Evolutionary conservation across 2,329 filamentous ascomycete genomes (phyloP).

Genomic region (Aspergillus novoparasiticus): DNA sequence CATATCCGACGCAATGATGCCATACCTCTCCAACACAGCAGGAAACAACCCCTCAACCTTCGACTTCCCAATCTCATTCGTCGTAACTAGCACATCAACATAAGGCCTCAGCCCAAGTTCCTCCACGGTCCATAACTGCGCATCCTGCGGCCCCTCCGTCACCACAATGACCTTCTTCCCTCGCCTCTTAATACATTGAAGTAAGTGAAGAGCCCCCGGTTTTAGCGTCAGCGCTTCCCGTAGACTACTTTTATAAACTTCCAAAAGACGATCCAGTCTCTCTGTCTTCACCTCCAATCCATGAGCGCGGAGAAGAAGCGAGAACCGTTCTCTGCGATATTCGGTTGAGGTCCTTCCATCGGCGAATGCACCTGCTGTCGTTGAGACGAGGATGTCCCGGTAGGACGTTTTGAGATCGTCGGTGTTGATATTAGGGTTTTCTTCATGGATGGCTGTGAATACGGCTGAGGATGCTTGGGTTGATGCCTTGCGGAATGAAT

Average conservation of each 20-base stretch:
- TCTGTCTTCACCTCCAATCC: not conserved
- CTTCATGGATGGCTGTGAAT: constrained; percentile 33
- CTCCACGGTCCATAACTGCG: constrained; percentile 48
- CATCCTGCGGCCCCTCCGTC: constrained; percentile 53
- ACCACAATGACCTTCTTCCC: constrained; percentile 48
- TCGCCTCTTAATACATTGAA: constrained; percentile 35
- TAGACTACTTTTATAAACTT: constrained; percentile 17
- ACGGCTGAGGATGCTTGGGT: constrained; percentile 35
- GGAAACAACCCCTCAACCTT: constrained; percentile 38
- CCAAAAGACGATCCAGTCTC: constrained; percentile 18
- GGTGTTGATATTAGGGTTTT: constrained; percentile 7
- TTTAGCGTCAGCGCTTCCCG: constrained; percentile 37
- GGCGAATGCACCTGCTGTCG: constrained; percentile 45
- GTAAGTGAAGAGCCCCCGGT: constrained; percentile 37
- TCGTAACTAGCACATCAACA: constrained; percentile 37
- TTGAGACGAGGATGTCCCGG: constrained; percentile 37
- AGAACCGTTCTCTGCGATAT: constrained; percentile 47
- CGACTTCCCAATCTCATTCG: constrained; percentile 33
- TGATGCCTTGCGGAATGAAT: constrained; percentile 50
- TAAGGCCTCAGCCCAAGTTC: constrained; percentile 31
- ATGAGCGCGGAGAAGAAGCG: constrained; percentile 30
- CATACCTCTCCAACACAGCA: constrained; percentile 24
- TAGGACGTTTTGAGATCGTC: constrained; percentile 25
- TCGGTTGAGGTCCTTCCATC: constrained; percentile 50
- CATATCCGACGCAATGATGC: constrained; percentile 23